Conservation (phyloP, 768 basidiomycete genomes). For the Tremella mesenterica region DNA sequence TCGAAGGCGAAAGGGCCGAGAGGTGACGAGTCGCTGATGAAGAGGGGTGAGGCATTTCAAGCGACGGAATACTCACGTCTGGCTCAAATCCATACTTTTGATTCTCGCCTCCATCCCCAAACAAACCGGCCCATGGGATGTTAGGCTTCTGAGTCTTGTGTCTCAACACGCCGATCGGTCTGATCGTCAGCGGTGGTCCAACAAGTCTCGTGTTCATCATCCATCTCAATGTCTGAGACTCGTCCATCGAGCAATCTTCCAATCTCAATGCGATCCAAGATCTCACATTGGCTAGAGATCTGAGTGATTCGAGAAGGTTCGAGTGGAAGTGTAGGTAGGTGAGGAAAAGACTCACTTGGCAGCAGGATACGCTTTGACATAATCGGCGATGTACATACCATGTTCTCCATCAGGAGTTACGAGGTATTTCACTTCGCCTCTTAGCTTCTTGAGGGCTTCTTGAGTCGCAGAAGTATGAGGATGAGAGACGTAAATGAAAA, state of each 20-base stretch:
- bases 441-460: constrained; percentile 55
- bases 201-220: not conserved
- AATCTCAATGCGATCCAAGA: too few relatives aligned
- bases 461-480: constrained; percentile 62
- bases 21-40: not conserved
- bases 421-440: constrained; percentile 46
- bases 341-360: constrained; percentile 22
- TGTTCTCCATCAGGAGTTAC: constrained; percentile 46
- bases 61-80: constrained; percentile 35
- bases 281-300: too few relatives aligned
- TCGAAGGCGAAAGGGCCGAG: not conserved
- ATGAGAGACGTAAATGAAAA: constrained; percentile 77
- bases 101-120: constrained; percentile 57
- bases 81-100: constrained; percentile 70
- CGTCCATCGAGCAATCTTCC: too few relatives aligned
- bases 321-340: not conserved
- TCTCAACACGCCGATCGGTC: constrained; percentile 59
- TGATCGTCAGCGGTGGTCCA: constrained; percentile 1
- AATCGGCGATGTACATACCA: constrained; percentile 39
- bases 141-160: constrained; percentile 49
- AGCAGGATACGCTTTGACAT: constrained; percentile 8
- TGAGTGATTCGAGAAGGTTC: too few relatives aligned
- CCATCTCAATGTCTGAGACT: too few relatives aligned
- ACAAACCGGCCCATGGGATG: constrained; percentile 50
- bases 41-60: not conserved